Conservation (phyloP, 2,329 filamentous ascomycete genomes). For the Fusarium temperatum region DNA sequence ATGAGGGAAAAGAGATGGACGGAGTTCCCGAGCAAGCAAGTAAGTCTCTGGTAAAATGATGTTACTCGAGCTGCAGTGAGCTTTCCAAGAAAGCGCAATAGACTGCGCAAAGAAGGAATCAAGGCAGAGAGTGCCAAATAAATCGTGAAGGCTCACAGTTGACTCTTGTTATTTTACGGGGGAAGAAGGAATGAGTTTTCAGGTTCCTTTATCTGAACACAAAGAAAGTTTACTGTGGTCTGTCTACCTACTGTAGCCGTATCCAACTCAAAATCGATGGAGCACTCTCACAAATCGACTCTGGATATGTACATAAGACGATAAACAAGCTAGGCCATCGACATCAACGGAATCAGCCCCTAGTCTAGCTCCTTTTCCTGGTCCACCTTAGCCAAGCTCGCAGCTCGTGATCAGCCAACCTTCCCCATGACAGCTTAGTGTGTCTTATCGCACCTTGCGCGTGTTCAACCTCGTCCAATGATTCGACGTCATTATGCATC, state of each 20-base stretch:
- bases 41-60: background rate
- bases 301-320: conserved; percentile 20
- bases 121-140: background rate
- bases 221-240: conserved; percentile 1
- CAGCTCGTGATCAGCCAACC: conserved; percentile 37
- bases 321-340: conserved; percentile 19
- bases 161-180: background rate
- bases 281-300: conserved; percentile 12
- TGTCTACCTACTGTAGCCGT: background rate
- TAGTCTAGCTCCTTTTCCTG: conserved; percentile 19
- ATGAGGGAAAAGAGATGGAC: conserved; percentile 16
- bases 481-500: conserved; percentile 39
- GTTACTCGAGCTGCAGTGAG: conserved; percentile 22
- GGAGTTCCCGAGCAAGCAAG: conserved; percentile 6
- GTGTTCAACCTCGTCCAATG: conserved; percentile 30
- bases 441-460: conserved; percentile 31
- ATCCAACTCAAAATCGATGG: conserved; percentile 2
- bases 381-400: conserved; percentile 34
- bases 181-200: conserved; percentile 1
- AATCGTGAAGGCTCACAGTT: background rate
- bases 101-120: background rate
- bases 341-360: conserved; percentile 2
- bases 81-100: conserved; percentile 19
- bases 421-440: conserved; percentile 33
- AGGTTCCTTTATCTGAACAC: background rate